Evolutionary conservation across 2,329 filamentous ascomycete species (phyloP).

Genomic region (Monilinia fructicola): DNA sequence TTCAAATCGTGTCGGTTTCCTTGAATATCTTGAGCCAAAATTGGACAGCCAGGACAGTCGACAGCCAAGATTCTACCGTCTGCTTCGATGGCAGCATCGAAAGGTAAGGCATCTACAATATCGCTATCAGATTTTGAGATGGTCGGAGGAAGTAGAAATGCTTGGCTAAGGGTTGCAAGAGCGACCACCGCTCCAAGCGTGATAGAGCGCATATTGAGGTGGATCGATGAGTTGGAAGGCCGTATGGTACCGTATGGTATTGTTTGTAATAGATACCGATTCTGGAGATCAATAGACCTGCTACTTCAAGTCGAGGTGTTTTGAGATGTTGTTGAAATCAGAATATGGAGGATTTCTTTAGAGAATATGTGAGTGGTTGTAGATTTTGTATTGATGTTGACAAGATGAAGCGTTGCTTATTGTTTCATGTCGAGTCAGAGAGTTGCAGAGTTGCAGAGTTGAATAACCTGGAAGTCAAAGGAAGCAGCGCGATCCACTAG

Average conservation of each 20-base stretch:
- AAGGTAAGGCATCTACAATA: slow-evolving; percentile 45
- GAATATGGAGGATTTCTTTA: neutral
- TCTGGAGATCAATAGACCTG: slow-evolving; percentile 2
- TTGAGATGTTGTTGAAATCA: neutral
- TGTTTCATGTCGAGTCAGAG: slow-evolving; percentile 8
- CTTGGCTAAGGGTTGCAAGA: slow-evolving; percentile 37
- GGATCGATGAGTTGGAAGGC: slow-evolving; percentile 1
- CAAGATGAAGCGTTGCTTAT: neutral
- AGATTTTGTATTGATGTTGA: slow-evolving; percentile 9
- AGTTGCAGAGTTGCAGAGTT: slow-evolving; percentile 11
- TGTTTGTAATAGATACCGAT: neutral
- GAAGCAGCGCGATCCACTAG: slow-evolving; percentile 1
- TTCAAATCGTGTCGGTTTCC: slow-evolving; percentile 34
- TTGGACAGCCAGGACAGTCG: slow-evolving; percentile 55
- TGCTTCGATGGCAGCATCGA: slow-evolving; percentile 43
- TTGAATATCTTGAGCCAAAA: slow-evolving; percentile 40
- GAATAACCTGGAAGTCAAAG: slow-evolving; percentile 10
- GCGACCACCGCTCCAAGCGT: slow-evolving; percentile 30
- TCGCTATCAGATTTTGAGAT: slow-evolving; percentile 47
- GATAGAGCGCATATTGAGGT: slow-evolving; percentile 33
- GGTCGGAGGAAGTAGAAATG: slow-evolving; percentile 56
- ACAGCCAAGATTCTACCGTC: slow-evolving; percentile 48
- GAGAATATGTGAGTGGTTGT: neutral
- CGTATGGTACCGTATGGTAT: slow-evolving; percentile 19
- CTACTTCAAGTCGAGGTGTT: slow-evolving; percentile 2